Evolutionary conservation across 2,329 filamentous ascomycete genomes (phyloP), one percentile per base, ranked within the genome.

Genomic region (Truncatella angustata): DNA sequence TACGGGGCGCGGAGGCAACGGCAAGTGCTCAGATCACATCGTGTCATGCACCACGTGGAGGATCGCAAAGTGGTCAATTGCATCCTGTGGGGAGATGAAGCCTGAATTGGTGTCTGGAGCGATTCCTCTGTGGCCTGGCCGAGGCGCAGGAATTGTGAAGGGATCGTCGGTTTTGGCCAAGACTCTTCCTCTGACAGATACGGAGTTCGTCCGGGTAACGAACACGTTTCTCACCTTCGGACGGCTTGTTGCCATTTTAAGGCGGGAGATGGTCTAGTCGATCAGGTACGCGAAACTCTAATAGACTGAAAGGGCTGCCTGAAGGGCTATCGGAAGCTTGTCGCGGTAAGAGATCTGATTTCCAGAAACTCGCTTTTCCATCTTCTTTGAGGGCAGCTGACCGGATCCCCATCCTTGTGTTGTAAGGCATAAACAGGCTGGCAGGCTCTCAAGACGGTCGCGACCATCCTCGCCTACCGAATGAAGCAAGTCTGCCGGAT

Each of bases 271-370:
- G 11, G 43, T 11, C 40, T 12, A 24, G 43, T 21, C 20, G 43
- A 46, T 46, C 43, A 46, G 43, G 43, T 46, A 46, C 43, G 43
- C 43, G 43, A 46, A 35, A 46, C 43, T 23, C 28, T 46, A 35
- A 35, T 21, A 23, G 26, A 46, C n/a, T 16, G 28, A 24, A 46
- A 16, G 43, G 26, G 43, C 34, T n/a, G 16, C 18, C 20, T 18
- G 26, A 16, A 46, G 28, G 18, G 26, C 34, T 46, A 3, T 46
- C 11, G 43, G 23, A 46, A 46, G 43, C 26, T 46, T 35, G 30
- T 46, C 43, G 28, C 43, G 43, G 24, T 24, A 44, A 24, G 20
- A 28, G 23, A 44, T 44, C 21, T 23, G 40, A 44, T 44, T 44
- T 24, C 14, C n/a, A n/a, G 20, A 44, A 44, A 24, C 28, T 23